Evolutionary conservation across 2,329 filamentous ascomycete genomes (phyloP).

Genomic region (Bertia moriformis): DNA sequence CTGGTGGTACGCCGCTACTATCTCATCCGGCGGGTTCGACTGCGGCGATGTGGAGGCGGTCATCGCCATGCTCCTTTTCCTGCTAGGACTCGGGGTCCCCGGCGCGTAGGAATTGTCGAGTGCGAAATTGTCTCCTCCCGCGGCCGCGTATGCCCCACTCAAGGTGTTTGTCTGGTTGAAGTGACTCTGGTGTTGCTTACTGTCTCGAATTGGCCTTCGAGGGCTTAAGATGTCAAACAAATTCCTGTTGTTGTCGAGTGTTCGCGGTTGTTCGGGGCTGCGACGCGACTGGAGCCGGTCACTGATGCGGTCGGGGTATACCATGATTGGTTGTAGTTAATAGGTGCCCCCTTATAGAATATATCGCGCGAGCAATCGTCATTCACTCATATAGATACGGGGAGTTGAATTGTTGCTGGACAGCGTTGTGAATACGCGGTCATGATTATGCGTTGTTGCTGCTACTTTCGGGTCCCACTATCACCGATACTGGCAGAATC

Average conservation of each 20-base stretch:
- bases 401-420: too few species aligned
- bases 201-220: not conserved
- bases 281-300: not conserved
- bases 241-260: not conserved
- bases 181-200: not conserved
- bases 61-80: not conserved
- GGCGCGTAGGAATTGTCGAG: not conserved
- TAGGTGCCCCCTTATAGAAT: too few species aligned
- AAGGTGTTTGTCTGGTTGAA: not conserved
- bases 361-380: too few species aligned
- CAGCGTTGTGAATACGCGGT: too few species aligned
- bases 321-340: too few species aligned
- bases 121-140: not conserved
- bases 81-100: not conserved
- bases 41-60: constrained; percentile 1
- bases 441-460: too few species aligned
- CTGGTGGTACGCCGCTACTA: constrained; percentile 18
- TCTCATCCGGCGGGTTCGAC: constrained; percentile 17
- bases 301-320: not conserved
- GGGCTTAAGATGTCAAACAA: not conserved
- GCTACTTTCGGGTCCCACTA: too few species aligned
- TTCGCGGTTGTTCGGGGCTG: not conserved
- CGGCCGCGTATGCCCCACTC: not conserved
- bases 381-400: too few species aligned
- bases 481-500: too few species aligned